These are phyloP conservation scores for Populus tremula DNA, from an alignment of 345 rosid genomes.

Conservation along the genomic window DNA sequence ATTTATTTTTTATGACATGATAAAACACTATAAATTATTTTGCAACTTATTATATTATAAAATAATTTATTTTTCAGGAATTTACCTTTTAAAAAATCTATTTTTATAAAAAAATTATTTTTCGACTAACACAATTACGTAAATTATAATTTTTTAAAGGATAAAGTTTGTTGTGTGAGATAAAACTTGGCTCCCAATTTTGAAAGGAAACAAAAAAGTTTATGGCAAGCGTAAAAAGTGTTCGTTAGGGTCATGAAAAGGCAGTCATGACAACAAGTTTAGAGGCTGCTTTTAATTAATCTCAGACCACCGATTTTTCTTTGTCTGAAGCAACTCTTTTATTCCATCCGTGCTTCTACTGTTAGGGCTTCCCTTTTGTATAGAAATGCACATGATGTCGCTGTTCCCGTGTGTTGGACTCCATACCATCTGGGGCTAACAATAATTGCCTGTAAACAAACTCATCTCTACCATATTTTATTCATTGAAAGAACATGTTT, in stretches of 20 bases:
- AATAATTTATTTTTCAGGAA: too few species aligned
- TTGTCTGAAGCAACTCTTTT: not conserved
- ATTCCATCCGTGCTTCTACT: too few species aligned
- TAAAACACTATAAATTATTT: too few species aligned
- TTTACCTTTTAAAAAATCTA: too few species aligned
- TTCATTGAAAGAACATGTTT: not conserved
- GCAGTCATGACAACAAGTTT: not conserved
- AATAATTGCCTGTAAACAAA: slow-evolving; percentile 12
- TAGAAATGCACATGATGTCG: too few species aligned
- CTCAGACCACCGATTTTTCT: too few species aligned
- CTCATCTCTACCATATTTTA: not conserved
- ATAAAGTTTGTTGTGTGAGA: not conserved
- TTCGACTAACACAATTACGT: too few species aligned
- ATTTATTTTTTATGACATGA: too few species aligned
- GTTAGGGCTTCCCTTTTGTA: not conserved
- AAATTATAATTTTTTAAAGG: not conserved
- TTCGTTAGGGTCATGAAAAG: not conserved
- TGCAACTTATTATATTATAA: accelerated
- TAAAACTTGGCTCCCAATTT: not conserved
- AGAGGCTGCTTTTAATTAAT: too few species aligned
- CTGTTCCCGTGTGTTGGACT: not conserved
- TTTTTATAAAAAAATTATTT: too few species aligned
- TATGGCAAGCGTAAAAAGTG: too few species aligned
- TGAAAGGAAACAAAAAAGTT: too few species aligned
- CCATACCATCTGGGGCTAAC: not conserved